Conservation (phyloP, 2,329 filamentous ascomycete genomes). For the Neoscytalidium dimidiatum region DNA sequence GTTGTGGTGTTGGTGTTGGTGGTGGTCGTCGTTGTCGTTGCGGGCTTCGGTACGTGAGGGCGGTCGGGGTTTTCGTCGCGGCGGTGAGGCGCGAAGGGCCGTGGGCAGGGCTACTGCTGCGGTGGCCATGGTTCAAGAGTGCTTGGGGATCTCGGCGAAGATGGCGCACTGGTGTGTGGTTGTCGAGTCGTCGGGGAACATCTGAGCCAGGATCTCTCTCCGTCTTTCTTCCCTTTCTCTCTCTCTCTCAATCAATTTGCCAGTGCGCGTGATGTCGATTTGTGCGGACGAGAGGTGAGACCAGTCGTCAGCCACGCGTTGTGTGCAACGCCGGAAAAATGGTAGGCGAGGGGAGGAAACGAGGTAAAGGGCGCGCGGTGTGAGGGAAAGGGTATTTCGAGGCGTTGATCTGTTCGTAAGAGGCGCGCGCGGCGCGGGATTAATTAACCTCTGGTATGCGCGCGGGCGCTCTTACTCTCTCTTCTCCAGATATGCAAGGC, state of each 20-base stretch:
- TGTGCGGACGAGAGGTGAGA: neutral
- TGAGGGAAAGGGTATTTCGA: neutral
- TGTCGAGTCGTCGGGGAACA: conserved; percentile 4
- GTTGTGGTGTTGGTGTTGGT: neutral
- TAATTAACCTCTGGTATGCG: conserved; percentile 7
- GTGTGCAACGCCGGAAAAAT: neutral
- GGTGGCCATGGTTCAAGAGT: neutral
- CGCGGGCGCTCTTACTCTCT: neutral
- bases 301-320: neutral
- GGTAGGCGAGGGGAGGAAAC: too few species aligned
- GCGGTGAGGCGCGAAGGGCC: neutral
- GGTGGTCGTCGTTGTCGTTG: neutral
- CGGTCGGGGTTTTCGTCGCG: neutral
- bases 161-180: conserved; percentile 4
- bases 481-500: neutral
- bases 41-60: neutral
- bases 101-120: neutral
- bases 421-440: conserved; percentile 5
- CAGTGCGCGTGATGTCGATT: too few species aligned
- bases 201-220: conserved; percentile 16
- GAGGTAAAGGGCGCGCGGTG: neutral
- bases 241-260: too few species aligned
- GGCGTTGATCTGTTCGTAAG: conserved; percentile 1
- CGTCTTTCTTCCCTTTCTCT: too few species aligned
- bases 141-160: neutral